Base-by-base conservation (phyloP, 305 asterid genomes). In the Ilex paraguariensis region DNA sequence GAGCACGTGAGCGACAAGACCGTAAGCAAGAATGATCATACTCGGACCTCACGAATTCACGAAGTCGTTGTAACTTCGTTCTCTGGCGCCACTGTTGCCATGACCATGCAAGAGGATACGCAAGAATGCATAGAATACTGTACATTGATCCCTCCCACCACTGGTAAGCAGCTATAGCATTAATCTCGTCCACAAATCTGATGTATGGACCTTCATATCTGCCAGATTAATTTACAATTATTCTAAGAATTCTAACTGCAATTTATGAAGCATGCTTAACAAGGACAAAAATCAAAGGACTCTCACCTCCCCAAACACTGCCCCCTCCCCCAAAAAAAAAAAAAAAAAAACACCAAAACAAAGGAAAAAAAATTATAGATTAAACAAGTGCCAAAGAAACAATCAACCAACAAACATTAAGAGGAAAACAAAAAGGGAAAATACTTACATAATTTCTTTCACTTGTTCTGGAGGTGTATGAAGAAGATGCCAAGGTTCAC, bases 61-160 rank as follows among this genome's bases (percentile, higher is more conserved):
- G 90, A 57, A 94, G 75, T 63, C 83, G 91, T 71, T 91, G 99
- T 63, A 94, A 72, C 78, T 91, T 94, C 74, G 85, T 75, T 74
- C 87, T 88, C 63, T 90, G 88, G 62, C 99, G 83, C 95, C 98
- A 94, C 71, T 94, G 98, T 73, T 83, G 86, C 99, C 99, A 94
- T 58, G 98, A 94, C 97, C 98, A 91, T 56, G 96, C 95, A 75
- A 94, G 88, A 69, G 98, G 97, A 81, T 85, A 94, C 60, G 87
- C 97, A 61, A 84, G 71, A 73, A 94, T 57, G 72, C 95, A 94
- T 32, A 91, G 83, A 72, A 94, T 83, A 75, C 86, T 88, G 68
- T 91, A 85, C 62, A 91, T 81, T 51, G 99, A 82, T 65, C 98
- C 98, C 77, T 94, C 99, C 99, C 99, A 94, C 99, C 99, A 94